Percentiles rank a stretch among this genome's conserved stretches.
phyloP scores from a whole-genome alignment of 208 protist genomes.

The Trypanosoma conorhini region DNA sequence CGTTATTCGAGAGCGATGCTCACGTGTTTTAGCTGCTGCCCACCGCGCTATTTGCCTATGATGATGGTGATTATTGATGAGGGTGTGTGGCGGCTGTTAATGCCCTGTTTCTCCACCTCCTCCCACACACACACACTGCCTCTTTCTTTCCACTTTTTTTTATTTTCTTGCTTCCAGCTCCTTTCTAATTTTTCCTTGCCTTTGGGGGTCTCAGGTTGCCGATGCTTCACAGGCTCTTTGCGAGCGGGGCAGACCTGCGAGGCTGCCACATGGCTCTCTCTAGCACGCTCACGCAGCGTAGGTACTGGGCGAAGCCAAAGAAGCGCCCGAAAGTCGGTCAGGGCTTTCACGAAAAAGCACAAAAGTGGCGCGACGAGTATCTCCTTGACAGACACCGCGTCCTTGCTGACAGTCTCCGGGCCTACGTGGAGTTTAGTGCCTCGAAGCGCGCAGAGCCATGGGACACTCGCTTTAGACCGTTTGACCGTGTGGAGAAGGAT shows the following conservation, averaged over 20 bases:
- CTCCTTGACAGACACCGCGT: slow-evolving; percentile 85
- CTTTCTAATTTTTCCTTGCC: slow-evolving; percentile 11
- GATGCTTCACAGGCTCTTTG: slow-evolving; percentile 57
- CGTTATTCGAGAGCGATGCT: background rate
- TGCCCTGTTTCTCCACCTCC: too few species aligned
- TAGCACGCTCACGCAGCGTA: slow-evolving; percentile 49
- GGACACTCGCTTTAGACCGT: slow-evolving; percentile 90
- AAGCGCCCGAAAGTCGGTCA: slow-evolving; percentile 87
- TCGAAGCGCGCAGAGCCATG: slow-evolving; percentile 85
- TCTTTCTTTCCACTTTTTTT: slow-evolving; percentile 2
- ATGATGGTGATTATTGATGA: background rate
- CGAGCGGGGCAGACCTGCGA: slow-evolving; percentile 57
- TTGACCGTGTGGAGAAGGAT: slow-evolving; percentile 90
- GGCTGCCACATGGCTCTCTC: slow-evolving; percentile 30
- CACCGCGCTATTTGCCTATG: background rate
- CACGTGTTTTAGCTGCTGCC: background rate
- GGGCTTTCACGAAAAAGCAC: slow-evolving; percentile 89
- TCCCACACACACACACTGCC: background rate
- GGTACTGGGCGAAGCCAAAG: slow-evolving; percentile 90
- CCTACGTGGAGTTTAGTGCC: slow-evolving; percentile 89
- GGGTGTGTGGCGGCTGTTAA: background rate
- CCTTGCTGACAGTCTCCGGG: slow-evolving; percentile 80
- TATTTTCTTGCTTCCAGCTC: background rate
- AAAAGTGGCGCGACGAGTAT: slow-evolving; percentile 90
- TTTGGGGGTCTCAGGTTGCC: background rate